These are phyloP conservation scores for Pythium monospermum DNA, from an alignment of 352 stramenopile genomes.

Conservation along the genomic window DNA sequence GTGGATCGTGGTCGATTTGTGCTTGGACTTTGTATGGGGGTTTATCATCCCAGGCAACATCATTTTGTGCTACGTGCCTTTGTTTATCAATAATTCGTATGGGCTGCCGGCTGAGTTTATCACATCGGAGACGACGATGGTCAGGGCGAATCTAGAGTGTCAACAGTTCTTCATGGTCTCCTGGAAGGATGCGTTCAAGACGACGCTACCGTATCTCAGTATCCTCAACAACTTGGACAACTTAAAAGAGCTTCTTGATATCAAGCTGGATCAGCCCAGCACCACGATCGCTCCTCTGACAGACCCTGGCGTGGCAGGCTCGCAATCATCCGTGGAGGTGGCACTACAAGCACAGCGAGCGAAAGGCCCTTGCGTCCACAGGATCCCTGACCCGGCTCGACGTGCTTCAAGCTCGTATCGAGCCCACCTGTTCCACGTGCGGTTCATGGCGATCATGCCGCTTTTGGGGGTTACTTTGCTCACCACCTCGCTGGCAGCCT, in stretches of 20 bases:
- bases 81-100: slow-evolving; percentile 18
- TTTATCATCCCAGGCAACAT: slow-evolving; percentile 27
- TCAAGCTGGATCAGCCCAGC: background rate
- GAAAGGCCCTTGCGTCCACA: too few relatives aligned
- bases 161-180: slow-evolving; percentile 30
- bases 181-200: slow-evolving; percentile 17
- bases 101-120: slow-evolving; percentile 11
- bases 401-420: too few relatives aligned
- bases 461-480: slow-evolving; percentile 25
- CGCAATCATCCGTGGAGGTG: too few relatives aligned
- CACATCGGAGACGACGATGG: slow-evolving; percentile 18
- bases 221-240: slow-evolving; percentile 24
- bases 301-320: background rate
- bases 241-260: slow-evolving; percentile 23
- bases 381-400: too few relatives aligned
- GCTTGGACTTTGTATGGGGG: slow-evolving; percentile 26
- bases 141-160: slow-evolving; percentile 21
- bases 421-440: background rate
- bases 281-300: background rate
- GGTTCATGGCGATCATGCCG: slow-evolving; percentile 19
- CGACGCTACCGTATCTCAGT: slow-evolving; percentile 24
- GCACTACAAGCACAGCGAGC: background rate
- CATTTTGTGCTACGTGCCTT: slow-evolving; percentile 19
- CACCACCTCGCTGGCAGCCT: slow-evolving; percentile 27
- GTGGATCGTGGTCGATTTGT: slow-evolving; percentile 19